These are phyloP conservation scores for Mrakia hoshinonis DNA, from an alignment of 768 basidiomycete species.

Conservation along the genomic window DNA sequence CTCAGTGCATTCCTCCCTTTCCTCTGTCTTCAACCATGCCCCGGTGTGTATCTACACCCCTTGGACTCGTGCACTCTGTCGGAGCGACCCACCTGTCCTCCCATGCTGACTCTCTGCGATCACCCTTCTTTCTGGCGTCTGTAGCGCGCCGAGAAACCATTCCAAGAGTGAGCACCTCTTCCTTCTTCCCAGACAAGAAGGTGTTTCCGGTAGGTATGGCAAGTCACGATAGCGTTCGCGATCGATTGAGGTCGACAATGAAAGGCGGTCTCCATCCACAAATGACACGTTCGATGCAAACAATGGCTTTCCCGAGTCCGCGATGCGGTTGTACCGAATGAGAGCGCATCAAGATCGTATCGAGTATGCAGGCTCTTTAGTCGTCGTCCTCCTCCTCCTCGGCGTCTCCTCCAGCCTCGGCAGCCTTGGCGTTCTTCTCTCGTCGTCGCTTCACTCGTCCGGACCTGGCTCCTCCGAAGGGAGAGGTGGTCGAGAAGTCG, in stretches of 20 bases:
- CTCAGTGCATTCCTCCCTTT: too few species aligned
- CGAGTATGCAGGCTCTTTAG: slow-evolving; percentile 30
- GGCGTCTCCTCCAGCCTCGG: slow-evolving; percentile 74
- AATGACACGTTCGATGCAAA: too few species aligned
- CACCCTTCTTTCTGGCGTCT: not conserved
- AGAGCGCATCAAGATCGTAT: slow-evolving; percentile 11
- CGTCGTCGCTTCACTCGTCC: slow-evolving; percentile 75
- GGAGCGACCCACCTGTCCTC: too few species aligned
- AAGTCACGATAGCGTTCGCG: too few species aligned
- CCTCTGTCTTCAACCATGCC: too few species aligned
- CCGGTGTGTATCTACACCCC: too few species aligned
- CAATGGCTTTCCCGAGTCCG: too few species aligned
- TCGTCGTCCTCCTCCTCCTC: slow-evolving; percentile 67
- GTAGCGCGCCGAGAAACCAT: slow-evolving; percentile 29
- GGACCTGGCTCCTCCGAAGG: slow-evolving; percentile 86
- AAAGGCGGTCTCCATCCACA: too few species aligned
- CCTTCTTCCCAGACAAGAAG: not conserved
- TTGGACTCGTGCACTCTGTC: too few species aligned
- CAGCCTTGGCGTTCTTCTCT: slow-evolving; percentile 81
- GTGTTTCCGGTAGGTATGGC: too few species aligned
- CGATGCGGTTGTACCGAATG: not conserved
- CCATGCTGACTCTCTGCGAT: too few species aligned
- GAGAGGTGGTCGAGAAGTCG: slow-evolving; percentile 94
- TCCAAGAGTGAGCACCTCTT: slow-evolving; percentile 29
- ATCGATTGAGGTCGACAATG: too few species aligned